Evolutionary conservation across 495 filamentous ascomycete genomes (phyloP).

Genomic region (Penicillium coprophilum): DNA sequence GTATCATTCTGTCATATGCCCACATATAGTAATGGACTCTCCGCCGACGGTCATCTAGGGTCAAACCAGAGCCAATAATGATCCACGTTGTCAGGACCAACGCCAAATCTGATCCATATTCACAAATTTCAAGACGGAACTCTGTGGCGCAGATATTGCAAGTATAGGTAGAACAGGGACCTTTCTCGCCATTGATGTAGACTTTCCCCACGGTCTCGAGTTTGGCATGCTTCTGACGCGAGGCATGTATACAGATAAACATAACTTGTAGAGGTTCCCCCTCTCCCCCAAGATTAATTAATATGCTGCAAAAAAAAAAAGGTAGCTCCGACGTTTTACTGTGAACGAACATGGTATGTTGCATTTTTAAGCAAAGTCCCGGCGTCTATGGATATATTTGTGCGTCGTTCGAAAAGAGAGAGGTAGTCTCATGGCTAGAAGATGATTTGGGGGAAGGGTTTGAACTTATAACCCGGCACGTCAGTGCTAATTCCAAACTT

Average conservation of each 20-base stretch:
- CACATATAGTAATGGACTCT: not conserved
- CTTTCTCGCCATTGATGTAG: not conserved
- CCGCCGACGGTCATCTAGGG: slow-evolving; percentile 3
- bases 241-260: slow-evolving; percentile 1
- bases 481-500: slow-evolving; percentile 1
- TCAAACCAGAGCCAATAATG: slow-evolving; percentile 7
- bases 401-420: slow-evolving; percentile 10
- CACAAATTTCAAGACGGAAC: not conserved
- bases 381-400: slow-evolving; percentile 2
- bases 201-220: not conserved
- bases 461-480: slow-evolving; percentile 2
- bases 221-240: not conserved
- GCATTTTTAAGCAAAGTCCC: slow-evolving; percentile 3
- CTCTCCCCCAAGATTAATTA: not conserved
- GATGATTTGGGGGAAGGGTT: not conserved
- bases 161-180: not conserved
- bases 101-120: not conserved
- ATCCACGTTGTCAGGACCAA: slow-evolving; percentile 11
- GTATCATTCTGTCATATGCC: not conserved
- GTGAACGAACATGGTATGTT: slow-evolving; percentile 3
- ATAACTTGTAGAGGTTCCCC: not conserved
- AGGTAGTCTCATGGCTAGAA: not conserved
- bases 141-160: slow-evolving; percentile 4
- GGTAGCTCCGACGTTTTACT: not conserved
- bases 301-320: not conserved